Evolutionary conservation across 371 early-diverging fungal genomes (phyloP), one percentile per base, ranked within the genome.

Genomic region (Catenaria anguillulae): DNA sequence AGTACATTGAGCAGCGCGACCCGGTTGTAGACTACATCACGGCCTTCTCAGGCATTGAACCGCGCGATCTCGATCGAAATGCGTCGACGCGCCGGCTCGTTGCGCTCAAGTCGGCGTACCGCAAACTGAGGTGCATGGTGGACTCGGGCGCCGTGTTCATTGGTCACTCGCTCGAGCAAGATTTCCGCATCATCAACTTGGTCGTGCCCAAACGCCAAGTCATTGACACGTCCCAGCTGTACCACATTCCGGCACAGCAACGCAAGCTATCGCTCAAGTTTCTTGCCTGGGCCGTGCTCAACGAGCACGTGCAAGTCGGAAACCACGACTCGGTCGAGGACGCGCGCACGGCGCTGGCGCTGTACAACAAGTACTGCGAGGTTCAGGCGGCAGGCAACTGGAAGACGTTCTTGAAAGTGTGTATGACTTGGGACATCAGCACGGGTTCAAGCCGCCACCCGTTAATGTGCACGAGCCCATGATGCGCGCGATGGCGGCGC

Each of bases 301-400:
- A 78, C 17, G 75, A 83, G 58, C 83, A 88, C 59, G 90, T 96
- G 67, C 97, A 96, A 65, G 77, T 77, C 2, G 83, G 84, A 4
- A 81, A 85, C 1, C 97, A 96, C 71, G 92, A 92, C 70, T 89
- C 90, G 73, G 85, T 93, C 33, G 93, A 90, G 66, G 97, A 96
- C 73, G 89, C 97, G 0, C 75, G 81, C 54, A 86, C 90, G 34
- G 86, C 96, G 1, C 71, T 95, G 42, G 70, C 76, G 10, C 71
- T 95, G 5, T 93, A 90, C 66, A 82, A 86, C 63, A 84, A 85
- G 64, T 77, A 77, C 62, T 61, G 67, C 37, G 69, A 74, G 66
- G 88, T 87, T 63, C 65, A 83, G 0, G 71, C 76, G 15, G 73
- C 79, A 50, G 87, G 87, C 2, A 70, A 71, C 6, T 84, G 90